Evolutionary conservation across 768 basidiomycete species (phyloP), one percentile per base, ranked within the genome.

Genomic region (Daedaleopsis sinensis): DNA sequence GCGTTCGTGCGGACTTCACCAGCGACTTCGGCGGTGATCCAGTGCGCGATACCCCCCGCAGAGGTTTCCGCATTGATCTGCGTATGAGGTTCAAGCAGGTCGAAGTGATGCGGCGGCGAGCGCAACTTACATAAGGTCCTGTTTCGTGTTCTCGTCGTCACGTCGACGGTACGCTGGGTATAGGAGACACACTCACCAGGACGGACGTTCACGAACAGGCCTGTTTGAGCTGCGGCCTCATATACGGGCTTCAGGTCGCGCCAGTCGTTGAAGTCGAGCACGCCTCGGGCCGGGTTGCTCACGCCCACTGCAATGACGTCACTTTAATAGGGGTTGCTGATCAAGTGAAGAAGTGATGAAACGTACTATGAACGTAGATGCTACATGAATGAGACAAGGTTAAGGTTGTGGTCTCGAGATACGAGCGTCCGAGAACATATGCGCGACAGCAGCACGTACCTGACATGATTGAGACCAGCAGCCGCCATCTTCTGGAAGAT

Each of bases 401-500:
- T 18, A 42, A 42, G 39, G 37, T 12, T 21, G 3, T 19, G n/a
- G 16, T 5, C 3, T 36, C 27, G n/a, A 24, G 52, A 13, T 50
- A 18, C 12, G 10, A 36, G 27, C 48, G 23, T 35, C 2, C 12
- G 38, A 54, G 18, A 42, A 46, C 16, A 32, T 11, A 21, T 3
- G 1, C 15, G 23, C 13, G 11, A 57, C 19, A 36, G 43, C 13
- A 3, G 16, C 7, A 50, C 63, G 27, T 62, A 69, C 71, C 89
- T 90, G 65, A 91, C 75, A 0, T 84, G 84, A 66, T 93, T 94
- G 61, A 94, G 77, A 12, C 93, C 93, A 0, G 89, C 86, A 5
- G 91, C 93, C 68, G 91, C 91, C 61, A 85, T 78, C 70, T 91
- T 94, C 65, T 94, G 87, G 44, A 94, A 82, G 52, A 94, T 85